Conservation (phyloP, 2,329 filamentous ascomycete genomes). For the Paecilomyces dactylethromorphus region DNA sequence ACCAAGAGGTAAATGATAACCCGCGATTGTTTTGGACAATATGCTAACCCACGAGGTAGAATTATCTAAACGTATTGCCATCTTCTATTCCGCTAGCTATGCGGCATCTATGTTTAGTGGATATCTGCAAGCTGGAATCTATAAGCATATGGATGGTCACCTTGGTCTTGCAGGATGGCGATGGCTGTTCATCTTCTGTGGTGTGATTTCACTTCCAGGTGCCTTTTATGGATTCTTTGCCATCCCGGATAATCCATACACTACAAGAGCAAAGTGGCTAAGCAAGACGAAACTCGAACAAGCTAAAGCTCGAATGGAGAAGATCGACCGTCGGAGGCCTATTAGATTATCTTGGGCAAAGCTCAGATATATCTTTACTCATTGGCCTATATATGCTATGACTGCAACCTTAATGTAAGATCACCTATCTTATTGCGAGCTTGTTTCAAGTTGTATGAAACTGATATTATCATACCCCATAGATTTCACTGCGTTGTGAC, state of each 20-base stretch:
- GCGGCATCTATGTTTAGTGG: slow-evolving; percentile 16
- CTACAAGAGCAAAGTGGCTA: slow-evolving; percentile 15
- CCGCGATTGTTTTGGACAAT: background rate
- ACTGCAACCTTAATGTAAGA: slow-evolving; percentile 8
- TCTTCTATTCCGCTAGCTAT: slow-evolving; percentile 15
- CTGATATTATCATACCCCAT: too few species aligned
- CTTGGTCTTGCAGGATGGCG: slow-evolving; percentile 20
- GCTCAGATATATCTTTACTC: slow-evolving; percentile 9
- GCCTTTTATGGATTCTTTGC: slow-evolving; percentile 21
- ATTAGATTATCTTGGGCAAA: slow-evolving; percentile 9
- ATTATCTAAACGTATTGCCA: slow-evolving; percentile 16
- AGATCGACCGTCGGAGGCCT: slow-evolving; percentile 5
- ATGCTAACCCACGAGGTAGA: slow-evolving; percentile 3
- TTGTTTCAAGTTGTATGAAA: too few species aligned
- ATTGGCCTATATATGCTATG: slow-evolving; percentile 11
- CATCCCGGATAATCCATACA: slow-evolving; percentile 28
- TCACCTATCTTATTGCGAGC: too few species aligned
- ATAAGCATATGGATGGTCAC: slow-evolving; percentile 7
- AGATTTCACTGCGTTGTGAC: slow-evolving; percentile 11
- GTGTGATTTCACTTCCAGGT: slow-evolving; percentile 21
- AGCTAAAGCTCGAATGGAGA: slow-evolving; percentile 7
- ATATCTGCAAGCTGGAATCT: slow-evolving; percentile 15
- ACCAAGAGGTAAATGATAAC: slow-evolving; percentile 1
- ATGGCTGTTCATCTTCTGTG: slow-evolving; percentile 24
- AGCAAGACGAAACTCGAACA: slow-evolving; percentile 1